Evolutionary conservation across 2,329 filamentous ascomycete species (phyloP).

Genomic region (Diaporthe batatas): DNA sequence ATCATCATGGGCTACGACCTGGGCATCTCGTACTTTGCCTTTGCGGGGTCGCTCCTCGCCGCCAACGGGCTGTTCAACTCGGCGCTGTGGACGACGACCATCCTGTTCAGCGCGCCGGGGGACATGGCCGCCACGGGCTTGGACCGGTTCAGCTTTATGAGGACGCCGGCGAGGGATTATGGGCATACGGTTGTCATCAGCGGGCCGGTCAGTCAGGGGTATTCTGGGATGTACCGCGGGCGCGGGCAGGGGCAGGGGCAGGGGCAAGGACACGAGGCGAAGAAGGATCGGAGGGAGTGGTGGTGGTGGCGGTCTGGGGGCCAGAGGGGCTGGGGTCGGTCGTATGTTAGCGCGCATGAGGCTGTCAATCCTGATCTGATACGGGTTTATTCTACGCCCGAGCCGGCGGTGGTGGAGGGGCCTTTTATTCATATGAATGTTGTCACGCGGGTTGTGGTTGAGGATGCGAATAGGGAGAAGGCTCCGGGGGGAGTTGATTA

Average conservation of each 20-base stretch:
- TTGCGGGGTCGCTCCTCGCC: constrained; percentile 40
- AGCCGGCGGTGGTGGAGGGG: constrained; percentile 5
- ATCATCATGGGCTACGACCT: constrained; percentile 32
- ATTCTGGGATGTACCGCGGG: background rate
- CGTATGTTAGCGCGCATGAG: constrained; percentile 20
- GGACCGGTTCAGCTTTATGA: constrained; percentile 42
- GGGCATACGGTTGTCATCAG: constrained; percentile 16
- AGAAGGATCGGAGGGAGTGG: constrained; percentile 6
- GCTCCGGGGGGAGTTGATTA: background rate
- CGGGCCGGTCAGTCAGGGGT: constrained; percentile 18
- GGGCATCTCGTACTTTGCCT: constrained; percentile 36
- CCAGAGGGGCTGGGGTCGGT: background rate
- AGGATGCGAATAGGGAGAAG: constrained; percentile 9
- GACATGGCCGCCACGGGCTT: constrained; percentile 42
- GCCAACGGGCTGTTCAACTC: constrained; percentile 43
- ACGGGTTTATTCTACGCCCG: background rate
- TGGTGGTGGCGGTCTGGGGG: constrained; percentile 35
- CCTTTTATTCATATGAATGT: constrained; percentile 31
- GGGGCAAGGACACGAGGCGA: no score
- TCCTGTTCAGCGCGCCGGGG: constrained; percentile 41
- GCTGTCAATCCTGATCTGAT: constrained; percentile 19
- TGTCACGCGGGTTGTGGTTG: constrained; percentile 4
- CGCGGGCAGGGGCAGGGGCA: no score
- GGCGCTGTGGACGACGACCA: constrained; percentile 43
- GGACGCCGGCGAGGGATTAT: constrained; percentile 37